Evolutionary conservation across 352 stramenopile genomes (phyloP), one percentile per base, ranked within the genome.

Genomic region (Globisporangium cylindrosporum): DNA sequence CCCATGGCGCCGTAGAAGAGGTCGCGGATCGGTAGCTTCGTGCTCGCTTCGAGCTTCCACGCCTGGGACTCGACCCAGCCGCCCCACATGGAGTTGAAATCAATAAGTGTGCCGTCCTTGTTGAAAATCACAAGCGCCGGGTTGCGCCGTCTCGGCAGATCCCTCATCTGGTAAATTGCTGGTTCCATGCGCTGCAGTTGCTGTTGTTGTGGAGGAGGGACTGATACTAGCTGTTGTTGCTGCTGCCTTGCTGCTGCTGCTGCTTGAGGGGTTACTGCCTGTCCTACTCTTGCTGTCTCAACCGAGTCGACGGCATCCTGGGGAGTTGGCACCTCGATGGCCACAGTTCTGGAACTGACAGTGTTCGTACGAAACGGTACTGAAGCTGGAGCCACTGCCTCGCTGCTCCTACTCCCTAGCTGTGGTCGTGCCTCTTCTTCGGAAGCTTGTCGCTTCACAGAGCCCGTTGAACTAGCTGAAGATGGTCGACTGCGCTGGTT

Each of bases 1-100:
- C 76, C 76, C 56, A 83, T 75, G 5, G 73, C 76, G 15, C 70
- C 48, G 36, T 72, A 80, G 36, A 80, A 68, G 22, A 71, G 65
- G 22, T 80, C 69, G 20, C 74, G 71, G 66, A 73, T 57, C 63
- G 62, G 29, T n/a, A 78, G 51, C 27, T 65, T 63, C 22, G 68
- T 72, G 3, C 60, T 71, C 53, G 76, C 76, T 36, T 82, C 72
- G 18, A 83, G 58, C 43, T 75, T 70, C 69, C 68, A 76, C 8
- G 72, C 72, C n/a, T 81, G 69, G 7, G 65, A 66, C 53, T 82
- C 74, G n/a, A 81, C 67, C 74, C 74, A 83, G 14, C 62, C 62
- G n/a, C 74, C 73, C 76, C 76, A 83, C 76, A 83, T 83, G 15
- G 64, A 61, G 59, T 82, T 76, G 68, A 83, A 83, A 59, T 83